Base-by-base conservation (phyloP, 805 yeast species). In the Yamadazyma scolyti region DNA sequence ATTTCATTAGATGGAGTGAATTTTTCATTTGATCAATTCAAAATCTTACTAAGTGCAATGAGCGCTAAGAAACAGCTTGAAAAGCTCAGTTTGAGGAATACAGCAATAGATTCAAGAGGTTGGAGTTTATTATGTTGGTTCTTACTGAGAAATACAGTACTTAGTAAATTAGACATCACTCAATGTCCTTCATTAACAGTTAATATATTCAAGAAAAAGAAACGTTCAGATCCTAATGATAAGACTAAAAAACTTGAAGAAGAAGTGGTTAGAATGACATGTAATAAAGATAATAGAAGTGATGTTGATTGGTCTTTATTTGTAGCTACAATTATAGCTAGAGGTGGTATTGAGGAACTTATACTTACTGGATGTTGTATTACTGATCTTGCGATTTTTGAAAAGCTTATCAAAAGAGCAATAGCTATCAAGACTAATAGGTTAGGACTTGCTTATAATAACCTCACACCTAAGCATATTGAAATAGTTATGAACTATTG, bases 61-160 rank as follows among this genome's bases (percentile, higher is more conserved):
- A 63, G 77, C 20, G 73, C 78, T 24, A 82, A 88, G 33, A 69
- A 69, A 4, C 75, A 75, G 27, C 54, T 89, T 31, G 83, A 80
- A 40, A 83, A 85, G 47, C 50, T 90, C 16, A 79, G 93, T 6
- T 59, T 90, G 40, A 65, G 90, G 46, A 89, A 89, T 51, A 84
- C 90, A 0, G 78, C 82, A 4, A 72, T 89, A 30, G 78, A 80
- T 46, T 57, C 58, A 1, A 73, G 71, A 28, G 89, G 90, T 21
- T 89, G 97, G 97, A 70, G 75, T 37, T 61, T 75, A 27, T 61
- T 89, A 26, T 84, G 95, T 52, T 80, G 81, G 68, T 85, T 86
- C 40, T 53, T 88, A 29, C 61, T 84, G 10, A 63, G 77, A 48
- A 82, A 82, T 47, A 70, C 65, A 33, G 73, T 74, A 1, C 46